phyloP scores from a whole-genome alignment of 192 early-diverging fungal species.

The Haplosporangium gracile region DNA sequence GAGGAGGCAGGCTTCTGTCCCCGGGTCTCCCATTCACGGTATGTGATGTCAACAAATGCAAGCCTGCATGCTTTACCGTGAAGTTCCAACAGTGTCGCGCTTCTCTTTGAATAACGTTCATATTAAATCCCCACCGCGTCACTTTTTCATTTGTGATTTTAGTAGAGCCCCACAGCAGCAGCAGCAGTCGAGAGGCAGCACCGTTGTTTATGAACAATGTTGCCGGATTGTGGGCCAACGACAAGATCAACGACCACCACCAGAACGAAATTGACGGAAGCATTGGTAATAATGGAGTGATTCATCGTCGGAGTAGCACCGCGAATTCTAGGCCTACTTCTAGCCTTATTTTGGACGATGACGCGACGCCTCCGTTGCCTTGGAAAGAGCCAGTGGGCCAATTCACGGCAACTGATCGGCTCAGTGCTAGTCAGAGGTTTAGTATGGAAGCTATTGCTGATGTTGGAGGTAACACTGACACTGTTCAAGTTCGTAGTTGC shows the following conservation, averaged over 20 bases:
- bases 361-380: constrained; percentile 30
- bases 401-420: neutral
- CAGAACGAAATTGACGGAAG: neutral
- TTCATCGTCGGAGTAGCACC: neutral
- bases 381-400: constrained; percentile 31
- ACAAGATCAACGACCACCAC: neutral
- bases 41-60: neutral
- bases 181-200: neutral
- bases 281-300: neutral
- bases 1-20: constrained; percentile 28
- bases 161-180: neutral
- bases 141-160: neutral
- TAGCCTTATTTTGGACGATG: constrained; percentile 37
- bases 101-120: neutral
- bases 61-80: neutral
- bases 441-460: constrained; percentile 41
- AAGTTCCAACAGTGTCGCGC: neutral
- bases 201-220: constrained; percentile 23
- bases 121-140: neutral
- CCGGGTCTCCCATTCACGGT: constrained; percentile 24
- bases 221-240: constrained; percentile 17
- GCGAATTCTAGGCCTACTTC: neutral
- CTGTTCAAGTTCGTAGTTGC: neutral
- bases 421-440: constrained; percentile 30
- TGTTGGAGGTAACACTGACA: constrained; percentile 21